These are phyloP conservation scores for Alternaria sp. DNA, from an alignment of 2,329 filamentous ascomycete species.

Conservation along the genomic window DNA sequence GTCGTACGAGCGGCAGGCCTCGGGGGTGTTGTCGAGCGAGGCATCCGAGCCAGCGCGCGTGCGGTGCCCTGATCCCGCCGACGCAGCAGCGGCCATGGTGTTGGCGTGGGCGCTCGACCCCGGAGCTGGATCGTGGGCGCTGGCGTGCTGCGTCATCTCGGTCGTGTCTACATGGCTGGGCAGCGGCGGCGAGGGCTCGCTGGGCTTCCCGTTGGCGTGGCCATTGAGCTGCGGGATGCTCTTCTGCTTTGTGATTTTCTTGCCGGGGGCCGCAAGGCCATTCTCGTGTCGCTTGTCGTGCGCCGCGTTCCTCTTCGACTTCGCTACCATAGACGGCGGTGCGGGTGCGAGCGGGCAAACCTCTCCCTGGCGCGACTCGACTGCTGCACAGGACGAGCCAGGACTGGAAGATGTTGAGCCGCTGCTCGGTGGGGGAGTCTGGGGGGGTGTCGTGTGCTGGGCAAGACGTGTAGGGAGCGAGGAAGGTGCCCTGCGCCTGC, in stretches of 20 bases:
- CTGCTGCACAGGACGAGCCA: constrained; percentile 53
- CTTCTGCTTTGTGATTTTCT: constrained; percentile 63
- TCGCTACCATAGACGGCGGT: constrained; percentile 56
- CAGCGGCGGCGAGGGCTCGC: constrained; percentile 48
- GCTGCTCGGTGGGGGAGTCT: constrained; percentile 32
- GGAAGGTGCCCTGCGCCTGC: constrained; percentile 14
- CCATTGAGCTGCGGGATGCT: constrained; percentile 55
- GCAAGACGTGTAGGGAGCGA: constrained; percentile 25
- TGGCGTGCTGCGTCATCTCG: constrained; percentile 43
- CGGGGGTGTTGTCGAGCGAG: constrained; percentile 50
- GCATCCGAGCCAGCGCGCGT: constrained; percentile 52
- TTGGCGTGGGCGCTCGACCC: constrained; percentile 10
- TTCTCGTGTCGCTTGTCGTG: constrained; percentile 76
- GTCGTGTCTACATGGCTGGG: constrained; percentile 46
- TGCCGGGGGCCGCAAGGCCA: constrained; percentile 80
- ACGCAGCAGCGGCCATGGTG: constrained; percentile 18
- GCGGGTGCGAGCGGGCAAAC: constrained; percentile 40
- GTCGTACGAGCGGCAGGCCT: constrained; percentile 43
- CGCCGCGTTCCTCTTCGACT: constrained; percentile 53
- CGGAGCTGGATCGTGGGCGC: constrained; percentile 7
- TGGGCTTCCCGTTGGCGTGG: constrained; percentile 50
- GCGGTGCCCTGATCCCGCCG: constrained; percentile 33
- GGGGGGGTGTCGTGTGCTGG: constrained; percentile 26
- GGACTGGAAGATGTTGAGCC: constrained; percentile 51
- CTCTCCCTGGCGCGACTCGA: constrained; percentile 48